Base-by-base conservation (phyloP, 306 rosid species). In the Morella rubra region DNA sequence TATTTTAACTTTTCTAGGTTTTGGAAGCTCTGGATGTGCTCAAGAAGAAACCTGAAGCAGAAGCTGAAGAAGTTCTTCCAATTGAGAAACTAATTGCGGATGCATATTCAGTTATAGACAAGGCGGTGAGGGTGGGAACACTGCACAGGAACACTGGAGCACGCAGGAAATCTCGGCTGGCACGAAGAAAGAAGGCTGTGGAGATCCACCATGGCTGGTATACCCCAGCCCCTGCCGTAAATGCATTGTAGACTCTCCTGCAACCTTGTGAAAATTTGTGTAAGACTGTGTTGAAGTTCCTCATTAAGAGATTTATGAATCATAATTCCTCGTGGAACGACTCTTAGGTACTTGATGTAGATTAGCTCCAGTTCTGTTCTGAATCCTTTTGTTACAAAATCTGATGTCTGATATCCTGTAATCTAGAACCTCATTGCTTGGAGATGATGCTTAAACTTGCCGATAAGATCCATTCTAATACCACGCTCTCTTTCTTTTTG, bases 151-250 rank as follows among this genome's bases (percentile, higher is more conserved):
- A 96, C 84, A 96, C 98, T 0, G 99, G 92, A 69, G 99, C 98
- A 7, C 83, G 86, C 44, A 88, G 98, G 76, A 96, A 96, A 84
- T 90, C 99, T 71, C 89, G 99, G 55, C 91, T 96, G 71, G 96
- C 99, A 20, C 86, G 98, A 78, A 87, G 93, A 71, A 96, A 96
- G 97, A 93, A 93, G 82, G 88, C 91, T 8, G 88, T 96, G 18
- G 99, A 89, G 84, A 86, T 91, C 73, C 99, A 92, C 82, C 97
- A 88, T 74, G 99, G 99, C 76, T 96, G 99, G 99, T 96, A 96
- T 64, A 53, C 88, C 70, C 97, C 97, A 10, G 80, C 76, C 53
- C 59, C 95, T 22, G 84, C 83, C 71, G 73, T 14, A 11, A 79
- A 72, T 78, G 93, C 59, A 65, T 89, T 85, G 90, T 80, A 58